Percentiles rank a stretch among this genome's conserved stretches.
These are phyloP conservation scores for Aspergillus ellipticus DNA, from an alignment of 495 filamentous ascomycete genomes.

Conservation along the genomic window DNA sequence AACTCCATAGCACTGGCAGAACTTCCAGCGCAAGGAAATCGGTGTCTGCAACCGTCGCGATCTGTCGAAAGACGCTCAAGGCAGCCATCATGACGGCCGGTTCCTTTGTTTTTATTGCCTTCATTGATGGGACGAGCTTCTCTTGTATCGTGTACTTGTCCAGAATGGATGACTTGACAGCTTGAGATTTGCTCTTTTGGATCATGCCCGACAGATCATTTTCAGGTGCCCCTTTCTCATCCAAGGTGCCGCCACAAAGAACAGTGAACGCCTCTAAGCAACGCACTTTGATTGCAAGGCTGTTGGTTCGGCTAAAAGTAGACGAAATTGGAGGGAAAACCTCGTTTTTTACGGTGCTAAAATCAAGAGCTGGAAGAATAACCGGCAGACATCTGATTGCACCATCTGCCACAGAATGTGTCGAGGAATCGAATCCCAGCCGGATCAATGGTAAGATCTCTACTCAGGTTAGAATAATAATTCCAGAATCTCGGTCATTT, in stretches of 20 bases:
- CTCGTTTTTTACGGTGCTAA: slow-evolving; percentile 92
- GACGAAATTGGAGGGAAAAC: slow-evolving; percentile 85
- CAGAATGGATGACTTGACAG: slow-evolving; percentile 66
- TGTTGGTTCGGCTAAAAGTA: slow-evolving; percentile 89
- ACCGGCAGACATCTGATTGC: slow-evolving; percentile 68
- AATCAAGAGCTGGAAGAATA: slow-evolving; percentile 81
- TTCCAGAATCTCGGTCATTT: not conserved
- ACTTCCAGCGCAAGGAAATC: slow-evolving; percentile 95
- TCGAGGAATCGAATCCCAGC: slow-evolving; percentile 78
- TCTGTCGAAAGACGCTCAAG: slow-evolving; percentile 73
- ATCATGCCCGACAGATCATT: slow-evolving; percentile 72
- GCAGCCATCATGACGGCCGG: slow-evolving; percentile 97
- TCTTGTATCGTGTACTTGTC: slow-evolving; percentile 98
- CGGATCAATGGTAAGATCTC: slow-evolving; percentile 84
- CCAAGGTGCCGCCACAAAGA: slow-evolving; percentile 70
- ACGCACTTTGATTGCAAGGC: slow-evolving; percentile 87
- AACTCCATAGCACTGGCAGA: slow-evolving; percentile 83
- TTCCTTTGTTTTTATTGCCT: slow-evolving; percentile 94
- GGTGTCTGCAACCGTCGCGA: slow-evolving; percentile 76
- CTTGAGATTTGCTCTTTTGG: slow-evolving; percentile 46
- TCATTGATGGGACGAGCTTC: slow-evolving; percentile 86
- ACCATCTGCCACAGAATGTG: slow-evolving; percentile 82
- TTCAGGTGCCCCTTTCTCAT: slow-evolving; percentile 34
- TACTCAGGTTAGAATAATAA: slow-evolving; percentile 26
- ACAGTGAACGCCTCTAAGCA: slow-evolving; percentile 85